These are phyloP conservation scores for Oryza glaberrima DNA, from an alignment of 176 grass and related monocot genomes.

Conservation along the genomic window DNA sequence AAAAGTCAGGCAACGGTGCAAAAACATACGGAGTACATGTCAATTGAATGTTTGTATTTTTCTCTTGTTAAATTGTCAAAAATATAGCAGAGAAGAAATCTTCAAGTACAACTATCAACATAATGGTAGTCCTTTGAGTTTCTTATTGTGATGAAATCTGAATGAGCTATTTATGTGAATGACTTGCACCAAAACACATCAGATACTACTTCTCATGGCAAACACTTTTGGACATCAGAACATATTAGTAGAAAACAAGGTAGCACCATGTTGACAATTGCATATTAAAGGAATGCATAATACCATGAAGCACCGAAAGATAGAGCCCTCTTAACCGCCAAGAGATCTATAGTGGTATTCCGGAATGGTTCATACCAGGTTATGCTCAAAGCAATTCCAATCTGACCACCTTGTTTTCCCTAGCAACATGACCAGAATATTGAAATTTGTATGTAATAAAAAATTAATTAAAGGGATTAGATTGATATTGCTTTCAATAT, in stretches of 20 bases:
- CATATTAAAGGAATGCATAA: background rate
- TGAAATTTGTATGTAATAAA: background rate
- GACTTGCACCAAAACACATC: background rate
- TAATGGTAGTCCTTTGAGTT: background rate
- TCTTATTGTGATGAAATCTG: background rate
- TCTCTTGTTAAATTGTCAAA: background rate
- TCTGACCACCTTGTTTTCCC: conserved; percentile 50
- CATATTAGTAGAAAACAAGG: background rate
- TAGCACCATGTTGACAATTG: background rate
- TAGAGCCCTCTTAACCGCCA: conserved; percentile 39
- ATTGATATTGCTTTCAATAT: background rate
- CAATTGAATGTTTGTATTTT: background rate
- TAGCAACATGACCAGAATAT: conserved; percentile 19
- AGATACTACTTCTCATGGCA: too few species aligned
- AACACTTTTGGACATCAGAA: background rate
- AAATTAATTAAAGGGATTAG: background rate
- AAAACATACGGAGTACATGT: background rate
- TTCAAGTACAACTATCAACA: background rate
- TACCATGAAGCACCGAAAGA: conserved; percentile 50
- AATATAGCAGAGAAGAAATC: background rate
- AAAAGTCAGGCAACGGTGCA: background rate
- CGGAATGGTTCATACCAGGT: conserved; percentile 55
- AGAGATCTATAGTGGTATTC: conserved; percentile 37
- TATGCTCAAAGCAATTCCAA: conserved; percentile 44
- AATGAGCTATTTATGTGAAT: background rate